Evolutionary conservation across 768 basidiomycete species (phyloP).

Genomic region (Suillus paluster): DNA sequence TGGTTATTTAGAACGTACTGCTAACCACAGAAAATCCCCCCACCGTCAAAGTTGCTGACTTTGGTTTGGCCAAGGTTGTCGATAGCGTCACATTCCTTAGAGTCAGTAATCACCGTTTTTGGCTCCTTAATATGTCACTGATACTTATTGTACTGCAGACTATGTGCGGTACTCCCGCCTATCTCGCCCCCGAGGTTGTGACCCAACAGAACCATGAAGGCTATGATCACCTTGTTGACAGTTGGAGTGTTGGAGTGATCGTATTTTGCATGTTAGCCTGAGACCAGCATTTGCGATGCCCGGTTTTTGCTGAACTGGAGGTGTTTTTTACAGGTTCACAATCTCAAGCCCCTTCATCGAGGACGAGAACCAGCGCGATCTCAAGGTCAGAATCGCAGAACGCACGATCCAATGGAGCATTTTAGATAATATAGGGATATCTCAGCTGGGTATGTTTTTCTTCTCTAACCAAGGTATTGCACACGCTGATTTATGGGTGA

Average conservation of each 20-base stretch:
- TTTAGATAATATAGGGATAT: conserved; percentile 46
- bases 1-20: conserved; percentile 67
- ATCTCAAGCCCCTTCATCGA: conserved; percentile 83
- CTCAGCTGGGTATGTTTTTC: conserved; percentile 48
- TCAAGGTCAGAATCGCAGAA: conserved; percentile 61
- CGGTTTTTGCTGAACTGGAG: conserved; percentile 13
- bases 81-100: conserved; percentile 77
- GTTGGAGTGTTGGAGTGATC: conserved; percentile 96
- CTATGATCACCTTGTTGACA: conserved; percentile 90
- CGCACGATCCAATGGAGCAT: conserved; percentile 66
- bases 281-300: conserved; percentile 5
- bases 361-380: conserved; percentile 59
- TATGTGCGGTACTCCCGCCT: conserved; percentile 96
- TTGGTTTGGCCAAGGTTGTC: conserved; percentile 93
- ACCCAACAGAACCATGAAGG: conserved; percentile 62
- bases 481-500: conserved; percentile 10
- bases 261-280: conserved; percentile 84
- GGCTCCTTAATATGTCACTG: conserved; percentile 1
- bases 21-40: conserved; percentile 75
- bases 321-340: conserved; percentile 58
- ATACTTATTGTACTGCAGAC: conserved; percentile 54
- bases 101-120: conserved; percentile 45
- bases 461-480: neutral
- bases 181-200: conserved; percentile 93
- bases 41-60: conserved; percentile 89